Evolutionary conservation across 352 stramenopile genomes (phyloP), one percentile per base, ranked within the genome.

Genomic region (Globisporangium paddicum): DNA sequence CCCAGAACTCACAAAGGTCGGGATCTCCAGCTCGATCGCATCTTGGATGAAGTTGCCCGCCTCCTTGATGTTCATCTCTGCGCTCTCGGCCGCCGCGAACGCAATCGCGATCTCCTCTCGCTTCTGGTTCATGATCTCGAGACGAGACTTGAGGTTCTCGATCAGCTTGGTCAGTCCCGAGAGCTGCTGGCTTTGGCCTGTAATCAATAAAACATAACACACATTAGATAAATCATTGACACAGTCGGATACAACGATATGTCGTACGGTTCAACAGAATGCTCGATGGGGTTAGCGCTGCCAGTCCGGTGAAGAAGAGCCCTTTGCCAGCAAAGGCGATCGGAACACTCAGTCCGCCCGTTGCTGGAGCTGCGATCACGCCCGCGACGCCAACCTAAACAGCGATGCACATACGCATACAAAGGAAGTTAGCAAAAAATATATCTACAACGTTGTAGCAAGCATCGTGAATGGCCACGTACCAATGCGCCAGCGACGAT

Each of bases 71-170:
- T 93, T 89, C 30, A 93, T 71, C 57, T 93, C 76, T 10, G 89
- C 64, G 26, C 80, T 73, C 54, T 92, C 81, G 14, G 79, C 82
- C 1, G 83, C 86, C 14, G 85, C 75, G 34, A 87, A 90, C 16
- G 79, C 83, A 16, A 77, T 72, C 21, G 81, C 75, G 67, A 95
- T 80, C 48, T 93, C 86, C 23, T 82, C 78, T 18, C 83, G 76
- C 51, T 90, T 90, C 60, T 90, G 81, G 60, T 82, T 88, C 79
- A 95, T 88, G 28, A 93, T 95, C 61, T 92, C 86, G 1, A 95
- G 68, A 30, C 81, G 86, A 1, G 80, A 78, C 63, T 95, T 95
- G 47, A 95, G 72, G 42, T 87, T 81, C 55, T 91, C 82, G 1
- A 90, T 73, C 9, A 95, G 63, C 41, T 75, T 83, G n/a, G 80